Evolutionary conservation across 2,329 filamentous ascomycete species (phyloP).

Genomic region (Beauveria asiatica): DNA sequence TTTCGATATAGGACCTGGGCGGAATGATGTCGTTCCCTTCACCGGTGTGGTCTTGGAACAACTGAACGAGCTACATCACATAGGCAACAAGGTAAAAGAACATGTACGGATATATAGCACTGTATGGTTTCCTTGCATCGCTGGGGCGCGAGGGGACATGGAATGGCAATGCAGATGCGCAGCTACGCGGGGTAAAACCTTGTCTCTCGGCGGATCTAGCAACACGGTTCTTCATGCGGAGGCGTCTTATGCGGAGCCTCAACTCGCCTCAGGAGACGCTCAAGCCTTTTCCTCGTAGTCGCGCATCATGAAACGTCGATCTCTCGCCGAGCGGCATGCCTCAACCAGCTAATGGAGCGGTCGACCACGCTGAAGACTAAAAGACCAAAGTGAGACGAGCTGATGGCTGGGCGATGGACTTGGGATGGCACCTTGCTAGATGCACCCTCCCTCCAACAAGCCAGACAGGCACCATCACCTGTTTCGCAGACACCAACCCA

Average conservation of each 20-base stretch:
- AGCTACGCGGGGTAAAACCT: background rate
- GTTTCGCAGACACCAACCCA: background rate
- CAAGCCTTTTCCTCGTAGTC: background rate
- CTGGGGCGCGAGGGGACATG: no score
- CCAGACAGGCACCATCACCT: background rate
- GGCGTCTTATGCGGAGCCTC: background rate
- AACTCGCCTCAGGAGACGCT: background rate
- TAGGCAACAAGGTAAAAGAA: no score
- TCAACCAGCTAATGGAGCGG: background rate
- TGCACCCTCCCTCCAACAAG: slow-evolving; percentile 2
- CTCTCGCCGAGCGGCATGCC: background rate
- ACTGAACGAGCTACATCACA: no score
- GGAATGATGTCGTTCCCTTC: no score
- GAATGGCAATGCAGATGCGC: background rate
- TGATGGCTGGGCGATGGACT: background rate
- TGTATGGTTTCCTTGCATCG: no score
- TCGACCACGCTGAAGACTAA: background rate
- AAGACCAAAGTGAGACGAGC: background rate
- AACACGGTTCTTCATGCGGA: background rate
- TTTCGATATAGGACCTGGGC: no score
- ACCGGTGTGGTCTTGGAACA: no score
- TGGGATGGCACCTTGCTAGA: background rate
- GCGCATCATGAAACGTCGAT: background rate
- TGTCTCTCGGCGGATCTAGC: background rate
- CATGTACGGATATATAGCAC: no score